A percentile compares a stretch with the other conserved stretches of the same genome.
Conservation (phyloP, 208 protist species). For the Phytomonas sp. region DNA sequence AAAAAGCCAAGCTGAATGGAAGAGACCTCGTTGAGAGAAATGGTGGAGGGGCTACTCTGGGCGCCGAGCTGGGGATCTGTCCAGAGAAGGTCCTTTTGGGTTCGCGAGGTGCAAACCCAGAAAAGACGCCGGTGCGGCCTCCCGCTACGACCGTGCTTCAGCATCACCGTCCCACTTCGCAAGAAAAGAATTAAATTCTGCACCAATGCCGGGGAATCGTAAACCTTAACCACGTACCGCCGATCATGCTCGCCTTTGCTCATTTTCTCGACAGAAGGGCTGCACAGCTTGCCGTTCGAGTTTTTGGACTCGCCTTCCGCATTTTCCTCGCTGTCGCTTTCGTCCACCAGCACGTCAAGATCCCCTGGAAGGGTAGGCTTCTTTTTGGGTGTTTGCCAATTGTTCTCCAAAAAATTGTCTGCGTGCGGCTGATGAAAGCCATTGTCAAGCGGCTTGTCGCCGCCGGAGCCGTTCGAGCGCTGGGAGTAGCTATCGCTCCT, state of each 20-base stretch:
- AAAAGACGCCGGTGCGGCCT: conserved; percentile 87
- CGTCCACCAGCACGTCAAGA: background rate
- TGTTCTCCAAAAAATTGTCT: too few species aligned
- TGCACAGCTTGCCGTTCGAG: background rate
- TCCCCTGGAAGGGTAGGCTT: too few species aligned
- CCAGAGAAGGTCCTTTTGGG: conserved; percentile 63
- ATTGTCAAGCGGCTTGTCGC: background rate
- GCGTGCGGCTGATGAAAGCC: background rate
- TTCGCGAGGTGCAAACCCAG: conserved; percentile 59
- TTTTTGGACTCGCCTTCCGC: background rate
- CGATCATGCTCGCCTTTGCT: conserved; percentile 30
- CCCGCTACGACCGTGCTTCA: conserved; percentile 87
- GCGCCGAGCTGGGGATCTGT: conserved; percentile 41
- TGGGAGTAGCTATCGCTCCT: background rate
- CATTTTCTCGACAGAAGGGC: background rate
- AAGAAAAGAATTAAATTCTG: conserved; percentile 80
- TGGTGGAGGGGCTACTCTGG: conserved; percentile 29
- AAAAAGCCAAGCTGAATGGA: conserved; percentile 88
- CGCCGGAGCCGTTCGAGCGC: background rate
- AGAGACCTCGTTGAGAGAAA: conserved; percentile 68
- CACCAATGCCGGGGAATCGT: conserved; percentile 82
- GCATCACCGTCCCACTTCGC: conserved; percentile 70
- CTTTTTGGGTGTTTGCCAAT: too few species aligned
- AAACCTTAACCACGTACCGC: conserved; percentile 74
- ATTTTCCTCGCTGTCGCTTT: background rate